Conservation (phyloP, 306 rosid genomes). For the Canavalia ensiformis region DNA sequence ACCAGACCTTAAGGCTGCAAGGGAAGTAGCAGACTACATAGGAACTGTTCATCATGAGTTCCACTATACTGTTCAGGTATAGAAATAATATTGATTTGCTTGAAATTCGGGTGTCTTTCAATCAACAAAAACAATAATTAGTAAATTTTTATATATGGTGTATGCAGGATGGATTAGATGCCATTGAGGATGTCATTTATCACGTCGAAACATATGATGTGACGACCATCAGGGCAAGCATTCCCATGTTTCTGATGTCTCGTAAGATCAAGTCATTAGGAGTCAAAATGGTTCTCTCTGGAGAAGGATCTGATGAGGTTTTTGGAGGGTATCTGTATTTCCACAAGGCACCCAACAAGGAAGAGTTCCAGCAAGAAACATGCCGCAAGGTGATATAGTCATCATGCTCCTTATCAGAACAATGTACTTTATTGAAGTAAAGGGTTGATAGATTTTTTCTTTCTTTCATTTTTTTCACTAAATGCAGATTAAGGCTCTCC, state of each 20-base stretch:
- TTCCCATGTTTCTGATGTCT: constrained; percentile 92
- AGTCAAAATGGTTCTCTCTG: constrained; percentile 87
- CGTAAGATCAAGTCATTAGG: constrained; percentile 86
- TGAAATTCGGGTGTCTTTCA: not conserved
- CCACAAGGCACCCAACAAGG: constrained; percentile 94
- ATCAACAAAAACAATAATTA: not conserved
- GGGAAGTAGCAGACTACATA: constrained; percentile 83
- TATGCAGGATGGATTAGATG: constrained; percentile 85
- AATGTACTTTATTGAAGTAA: not conserved
- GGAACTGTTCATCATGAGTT: constrained; percentile 93
- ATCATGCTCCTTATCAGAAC: constrained; percentile 1
- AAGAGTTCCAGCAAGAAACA: constrained; percentile 87
- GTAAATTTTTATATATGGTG: constrained; percentile 25
- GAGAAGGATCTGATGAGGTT: constrained; percentile 93
- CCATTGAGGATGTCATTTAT: constrained; percentile 87
- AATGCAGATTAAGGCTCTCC: constrained; percentile 82
- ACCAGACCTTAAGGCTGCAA: constrained; percentile 88
- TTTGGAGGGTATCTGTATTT: constrained; percentile 92
- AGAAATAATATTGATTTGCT: not conserved
- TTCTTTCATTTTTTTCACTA: not conserved
- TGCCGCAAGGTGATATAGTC: constrained; percentile 73
- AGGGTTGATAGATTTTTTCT: not conserved
- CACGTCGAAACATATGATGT: constrained; percentile 89
- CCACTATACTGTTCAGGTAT: constrained; percentile 79
- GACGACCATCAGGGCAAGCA: constrained; percentile 84